Conservation (phyloP, 108 stramenopile genomes). For the Conticribra guillardii region DNA sequence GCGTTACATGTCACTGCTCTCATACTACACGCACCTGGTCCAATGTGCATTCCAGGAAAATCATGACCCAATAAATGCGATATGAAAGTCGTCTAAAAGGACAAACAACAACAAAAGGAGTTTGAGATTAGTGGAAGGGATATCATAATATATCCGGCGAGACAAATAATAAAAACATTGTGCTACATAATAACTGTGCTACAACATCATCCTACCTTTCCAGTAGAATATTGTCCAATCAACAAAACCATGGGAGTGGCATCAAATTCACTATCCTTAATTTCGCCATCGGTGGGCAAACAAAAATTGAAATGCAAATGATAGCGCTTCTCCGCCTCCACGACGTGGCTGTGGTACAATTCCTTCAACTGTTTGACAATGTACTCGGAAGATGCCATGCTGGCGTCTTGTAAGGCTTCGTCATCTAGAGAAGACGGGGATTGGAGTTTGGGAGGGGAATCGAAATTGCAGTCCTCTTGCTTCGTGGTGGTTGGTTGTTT, state of each 20-base stretch:
- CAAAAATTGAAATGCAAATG: conserved; percentile 45
- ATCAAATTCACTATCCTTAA: conserved; percentile 76
- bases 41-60: conserved; percentile 87
- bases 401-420: conserved; percentile 3
- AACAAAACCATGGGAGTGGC: conserved; percentile 86
- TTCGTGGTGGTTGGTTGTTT: too few species aligned
- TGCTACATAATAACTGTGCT: too few species aligned
- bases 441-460: neutral
- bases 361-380: conserved; percentile 37
- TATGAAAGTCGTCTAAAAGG: conserved; percentile 63
- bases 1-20: too few species aligned
- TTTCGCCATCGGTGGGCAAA: conserved; percentile 49
- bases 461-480: neutral
- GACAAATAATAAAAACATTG: too few species aligned
- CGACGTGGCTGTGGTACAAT: conserved; percentile 28
- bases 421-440: neutral
- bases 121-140: too few species aligned
- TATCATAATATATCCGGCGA: too few species aligned
- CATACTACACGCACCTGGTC: too few species aligned
- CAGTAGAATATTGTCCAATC: conserved; percentile 88
- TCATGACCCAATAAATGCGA: conserved; percentile 50
- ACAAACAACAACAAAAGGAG: too few species aligned
- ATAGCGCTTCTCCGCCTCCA: conserved; percentile 25
- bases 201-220: conserved; percentile 72
- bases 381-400: conserved; percentile 24